These are phyloP conservation scores for Peribolospora kevripleyi DNA, from an alignment of 768 basidiomycete genomes.

Conservation along the genomic window DNA sequence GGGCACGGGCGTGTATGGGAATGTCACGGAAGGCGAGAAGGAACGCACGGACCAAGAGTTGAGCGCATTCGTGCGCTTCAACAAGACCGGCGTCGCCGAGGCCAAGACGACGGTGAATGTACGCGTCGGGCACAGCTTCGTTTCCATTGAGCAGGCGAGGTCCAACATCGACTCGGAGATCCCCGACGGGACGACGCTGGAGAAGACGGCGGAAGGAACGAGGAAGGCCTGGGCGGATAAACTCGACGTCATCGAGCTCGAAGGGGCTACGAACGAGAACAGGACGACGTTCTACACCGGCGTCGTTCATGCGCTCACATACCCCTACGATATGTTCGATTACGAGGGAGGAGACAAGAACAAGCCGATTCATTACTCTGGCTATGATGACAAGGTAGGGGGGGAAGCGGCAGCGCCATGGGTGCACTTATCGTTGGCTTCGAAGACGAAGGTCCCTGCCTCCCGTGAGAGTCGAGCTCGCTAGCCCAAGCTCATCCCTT, in stretches of 20 bases:
- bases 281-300: constrained; percentile 26
- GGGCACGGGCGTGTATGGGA: constrained; percentile 31
- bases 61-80: constrained; percentile 24
- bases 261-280: constrained; percentile 28
- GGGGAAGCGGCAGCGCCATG: too few species aligned
- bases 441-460: too few species aligned
- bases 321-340: constrained; percentile 36
- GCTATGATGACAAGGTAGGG: constrained; percentile 36
- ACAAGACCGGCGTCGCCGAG: neutral
- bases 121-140: constrained; percentile 46
- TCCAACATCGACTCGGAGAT: constrained; percentile 30
- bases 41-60: constrained; percentile 26
- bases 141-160: constrained; percentile 42
- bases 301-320: constrained; percentile 23
- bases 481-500: too few species aligned
- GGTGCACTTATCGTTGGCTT: too few species aligned
- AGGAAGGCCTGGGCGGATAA: constrained; percentile 36
- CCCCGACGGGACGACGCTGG: constrained; percentile 27
- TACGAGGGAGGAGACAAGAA: too few species aligned
- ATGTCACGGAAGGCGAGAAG: constrained; percentile 15
- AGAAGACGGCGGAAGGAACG: constrained; percentile 28
- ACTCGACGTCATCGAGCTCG: constrained; percentile 28
- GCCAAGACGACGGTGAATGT: constrained; percentile 26
- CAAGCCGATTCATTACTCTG: constrained; percentile 33
- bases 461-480: too few species aligned